Evolutionary conservation across 805 yeast genomes (phyloP), one percentile per base, ranked within the genome.

Genomic region (Nakazawaea populi): DNA sequence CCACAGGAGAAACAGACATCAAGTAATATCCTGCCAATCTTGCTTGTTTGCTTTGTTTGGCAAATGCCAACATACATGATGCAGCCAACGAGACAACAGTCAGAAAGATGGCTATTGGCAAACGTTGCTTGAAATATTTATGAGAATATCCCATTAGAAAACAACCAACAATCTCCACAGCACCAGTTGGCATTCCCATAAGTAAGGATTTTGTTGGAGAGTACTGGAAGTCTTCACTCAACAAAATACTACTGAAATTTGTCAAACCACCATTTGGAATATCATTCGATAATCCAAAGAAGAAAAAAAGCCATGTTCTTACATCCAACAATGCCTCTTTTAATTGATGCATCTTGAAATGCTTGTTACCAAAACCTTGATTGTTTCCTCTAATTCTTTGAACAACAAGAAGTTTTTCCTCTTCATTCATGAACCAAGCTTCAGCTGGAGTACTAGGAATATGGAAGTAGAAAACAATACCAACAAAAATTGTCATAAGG

Each of bases 191-290:
- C 18, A 46, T 30, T 39, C 10, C 39, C 49, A 57, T 46, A 55
- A 30, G 55, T 57, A 14, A n/a, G 30, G 10, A 67, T 72, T 7
- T 18, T n/a, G 18, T n/a, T 37, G n/a, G 18, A 37, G 18, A 11
- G n/a, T 37, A 37, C 18, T 37, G 11, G 14, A 37, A 37, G n/a
- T 37, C 40, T 37, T 37, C 40, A 37, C 40, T 37, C 18, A 37
- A 37, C n/a, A 68, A 52, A 14, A 76, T 51, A 24, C 74, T 73
- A 24, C 71, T 68, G 32, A 70, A 56, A 39, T 70, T 76, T 35
- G 77, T 71, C 5, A 77, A 72, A 2, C 66, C 74, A 56, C 86
- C 85, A 39, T 81, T 76, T 1, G 79, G 74, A 36, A 76, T 74
- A 70, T 74, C 75, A 12, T 77, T 68, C 1, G 71, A 62, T 4